phyloP scores from a whole-genome alignment of 495 filamentous ascomycete species.

The Podospora pseudocomata region DNA sequence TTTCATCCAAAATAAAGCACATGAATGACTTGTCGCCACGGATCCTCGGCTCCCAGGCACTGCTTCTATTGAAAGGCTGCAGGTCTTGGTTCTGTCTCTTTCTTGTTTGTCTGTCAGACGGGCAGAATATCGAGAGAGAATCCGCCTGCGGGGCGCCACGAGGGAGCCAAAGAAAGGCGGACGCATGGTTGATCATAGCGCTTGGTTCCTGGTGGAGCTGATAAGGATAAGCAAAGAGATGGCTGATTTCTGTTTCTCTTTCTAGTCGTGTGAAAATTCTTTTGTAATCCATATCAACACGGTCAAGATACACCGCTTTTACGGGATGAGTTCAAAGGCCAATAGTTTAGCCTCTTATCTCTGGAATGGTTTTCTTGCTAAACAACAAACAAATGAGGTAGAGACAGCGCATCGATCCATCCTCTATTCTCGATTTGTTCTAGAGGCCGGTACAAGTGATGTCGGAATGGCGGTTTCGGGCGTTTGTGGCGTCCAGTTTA shows the following conservation, averaged over 20 bases:
- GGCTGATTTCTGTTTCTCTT: neutral
- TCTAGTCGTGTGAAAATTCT: neutral
- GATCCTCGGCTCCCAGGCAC: neutral
- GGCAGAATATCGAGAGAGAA: neutral
- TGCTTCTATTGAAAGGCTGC: conserved; percentile 4
- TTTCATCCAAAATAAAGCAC: neutral
- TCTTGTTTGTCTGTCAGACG: neutral
- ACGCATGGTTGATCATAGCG: neutral
- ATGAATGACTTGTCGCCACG: neutral
- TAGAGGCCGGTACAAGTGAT: conserved; percentile 1
- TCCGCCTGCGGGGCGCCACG: neutral
- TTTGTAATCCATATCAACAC: neutral
- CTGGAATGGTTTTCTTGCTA: neutral
- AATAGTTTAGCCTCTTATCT: neutral
- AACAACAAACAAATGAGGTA: neutral
- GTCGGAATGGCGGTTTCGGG: conserved; percentile 7
- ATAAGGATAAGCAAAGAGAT: neutral
- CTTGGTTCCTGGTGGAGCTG: neutral
- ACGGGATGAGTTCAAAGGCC: neutral
- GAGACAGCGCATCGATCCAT: neutral
- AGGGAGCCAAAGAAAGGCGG: neutral
- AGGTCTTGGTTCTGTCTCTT: neutral
- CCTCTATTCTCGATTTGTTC: neutral
- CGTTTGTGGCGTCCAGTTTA: neutral
- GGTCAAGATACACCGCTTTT: neutral